Evolutionary conservation across 2,329 filamentous ascomycete genomes (phyloP), one percentile per base, ranked within the genome.

Genomic region (Trichoderma koningiopsis): DNA sequence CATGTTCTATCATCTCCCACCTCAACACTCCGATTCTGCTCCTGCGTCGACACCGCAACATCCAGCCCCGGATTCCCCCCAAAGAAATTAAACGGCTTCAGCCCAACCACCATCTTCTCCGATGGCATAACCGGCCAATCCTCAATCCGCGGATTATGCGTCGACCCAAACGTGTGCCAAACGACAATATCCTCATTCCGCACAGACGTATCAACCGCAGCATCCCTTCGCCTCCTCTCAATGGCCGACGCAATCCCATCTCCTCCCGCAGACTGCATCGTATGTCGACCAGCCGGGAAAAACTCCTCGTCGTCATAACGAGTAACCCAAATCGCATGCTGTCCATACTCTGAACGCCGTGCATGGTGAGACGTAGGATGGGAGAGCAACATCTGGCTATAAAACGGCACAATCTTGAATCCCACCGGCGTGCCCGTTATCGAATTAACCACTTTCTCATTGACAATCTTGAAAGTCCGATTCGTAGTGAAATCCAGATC

Each of bases 111-210:
- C 66, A 84, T 81, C 37, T 81, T 82, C 72, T 85, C 83, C 40
- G 82, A 81, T 40, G 83, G 83, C 83, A 85, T 85, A 5, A 85
- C 83, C 5, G 83, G 83, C 83, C 83, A 84, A 69, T 85, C 82
- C 71, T 85, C 83, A 11, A 83, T 81, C 5, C 83, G 75, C 0
- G 82, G 82, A 61, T 84, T 84, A 65, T 85, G 82, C 16, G 83
- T 85, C 56, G 85, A 74, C 5, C 83, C 82, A 71, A 83, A 85
- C 4, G 83, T 81, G n/a, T 77, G 80, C 84, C 83, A 86, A 0
- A 86, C 68, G 2, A 83, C 78, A 0, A 77, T 79, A 40, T 60
- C 73, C n/a, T 72, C 70, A 29, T 69, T 70, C 10, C 76, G 78
- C 62, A 85, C 83, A 0, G 81, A 81, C 24, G 84, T 76, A 70